Conservation (phyloP, 805 yeast species). For the Sugiyamaella lignohabitans region DNA sequence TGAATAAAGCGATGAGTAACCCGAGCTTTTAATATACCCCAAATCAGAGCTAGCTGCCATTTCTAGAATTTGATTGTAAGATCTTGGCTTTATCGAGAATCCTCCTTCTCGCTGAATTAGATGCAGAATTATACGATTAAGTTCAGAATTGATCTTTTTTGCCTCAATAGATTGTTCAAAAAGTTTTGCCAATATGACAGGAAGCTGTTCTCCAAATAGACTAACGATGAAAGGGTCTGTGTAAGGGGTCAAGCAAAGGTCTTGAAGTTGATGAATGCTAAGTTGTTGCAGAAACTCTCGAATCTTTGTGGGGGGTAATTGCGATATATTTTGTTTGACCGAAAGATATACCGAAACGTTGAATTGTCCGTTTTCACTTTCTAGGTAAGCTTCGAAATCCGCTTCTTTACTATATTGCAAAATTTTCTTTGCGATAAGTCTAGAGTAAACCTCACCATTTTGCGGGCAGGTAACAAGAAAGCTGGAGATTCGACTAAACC, state of each 20-base stretch:
- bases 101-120: neutral
- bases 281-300: too few relatives aligned
- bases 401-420: neutral
- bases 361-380: neutral
- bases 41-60: neutral
- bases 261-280: neutral
- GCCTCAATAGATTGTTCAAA: neutral
- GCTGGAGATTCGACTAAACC: neutral
- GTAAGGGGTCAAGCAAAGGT: neutral
- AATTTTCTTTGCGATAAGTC: neutral
- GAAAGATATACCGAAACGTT: neutral
- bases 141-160: neutral
- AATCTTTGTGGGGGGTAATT: neutral
- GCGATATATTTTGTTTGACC: neutral
- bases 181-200: neutral
- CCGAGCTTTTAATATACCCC: neutral
- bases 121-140: neutral
- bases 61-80: neutral
- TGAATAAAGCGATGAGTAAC: neutral
- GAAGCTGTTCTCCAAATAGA: neutral
- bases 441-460: neutral
- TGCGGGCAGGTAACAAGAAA: neutral
- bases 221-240: neutral
- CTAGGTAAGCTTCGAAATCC: neutral
- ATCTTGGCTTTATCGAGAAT: neutral